Percentiles rank a stretch among this genome's conserved stretches.
Conservation (phyloP, 768 basidiomycete species). For the Lyophyllum semitale region DNA sequence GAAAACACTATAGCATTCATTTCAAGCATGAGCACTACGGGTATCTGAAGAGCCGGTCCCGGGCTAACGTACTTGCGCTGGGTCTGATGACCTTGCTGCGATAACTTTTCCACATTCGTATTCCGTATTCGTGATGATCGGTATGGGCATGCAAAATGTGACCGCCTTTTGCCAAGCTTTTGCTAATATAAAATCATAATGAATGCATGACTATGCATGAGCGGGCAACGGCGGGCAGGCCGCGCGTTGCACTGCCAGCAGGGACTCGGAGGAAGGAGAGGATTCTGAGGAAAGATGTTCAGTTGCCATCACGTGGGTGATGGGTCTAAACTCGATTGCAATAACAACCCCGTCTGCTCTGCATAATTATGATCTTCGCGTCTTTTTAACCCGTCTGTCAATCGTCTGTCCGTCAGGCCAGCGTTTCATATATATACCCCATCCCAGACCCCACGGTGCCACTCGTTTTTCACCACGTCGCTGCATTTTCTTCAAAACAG, state of each 20-base stretch:
- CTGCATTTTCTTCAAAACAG: slow-evolving; percentile 6
- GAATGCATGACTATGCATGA: too few relatives aligned
- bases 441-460: slow-evolving; percentile 1
- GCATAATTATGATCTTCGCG: slow-evolving; percentile 12
- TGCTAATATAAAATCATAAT: too few relatives aligned
- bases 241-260: too few relatives aligned
- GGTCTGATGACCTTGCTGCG: slow-evolving; percentile 18
- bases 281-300: neutral
- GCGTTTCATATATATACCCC: neutral
- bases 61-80: neutral
- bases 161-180: too few relatives aligned
- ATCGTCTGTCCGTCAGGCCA: neutral
- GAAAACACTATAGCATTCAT: slow-evolving; percentile 6
- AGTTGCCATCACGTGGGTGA: slow-evolving; percentile 18
- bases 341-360: slow-evolving; percentile 8
- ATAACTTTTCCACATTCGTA: neutral
- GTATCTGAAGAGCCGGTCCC: slow-evolving; percentile 8
- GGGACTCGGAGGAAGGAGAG: too few relatives aligned
- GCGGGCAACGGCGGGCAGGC: too few relatives aligned
- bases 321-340: slow-evolving; percentile 16
- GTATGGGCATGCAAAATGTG: slow-evolving; percentile 8
- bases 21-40: neutral
- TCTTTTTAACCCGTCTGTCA: slow-evolving; percentile 13
- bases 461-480: slow-evolving; percentile 12
- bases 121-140: neutral